Evolutionary conservation across 495 filamentous ascomycete species (phyloP), one percentile per base, ranked within the genome.

Genomic region (Penicillium roqueforti): DNA sequence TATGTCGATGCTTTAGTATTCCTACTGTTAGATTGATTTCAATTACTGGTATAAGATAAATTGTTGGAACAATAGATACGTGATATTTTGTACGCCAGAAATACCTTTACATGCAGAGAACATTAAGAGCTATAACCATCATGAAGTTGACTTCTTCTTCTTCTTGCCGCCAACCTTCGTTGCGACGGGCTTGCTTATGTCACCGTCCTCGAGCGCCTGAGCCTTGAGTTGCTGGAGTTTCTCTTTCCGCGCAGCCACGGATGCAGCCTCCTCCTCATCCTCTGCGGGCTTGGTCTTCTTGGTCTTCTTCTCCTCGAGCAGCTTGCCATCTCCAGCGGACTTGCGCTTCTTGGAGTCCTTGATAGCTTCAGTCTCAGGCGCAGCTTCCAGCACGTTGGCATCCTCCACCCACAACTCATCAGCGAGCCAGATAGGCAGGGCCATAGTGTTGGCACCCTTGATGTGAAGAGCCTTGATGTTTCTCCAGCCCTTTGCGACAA

Each of bases 401-500:
- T 92, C 87, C 47, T 90, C 87, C 29, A 87, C 73, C 89, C 92
- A 98, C 47, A 98, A 72, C 75, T 97, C 88, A 62, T 86, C 83
- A 8, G 93, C 87, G 63, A 97, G 75, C 87, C 89, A 98, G 55
- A 98, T 84, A 13, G 93, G 93, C 59, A 98, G 75, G 11, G 92
- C 89, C 54, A 82, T 87, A 9, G 91, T 95, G 59, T 86, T 82
- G 9, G 88, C 84, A 6, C 87, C 87, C 77, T 97, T 98, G 71
- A 98, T 77, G 73, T 96, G 91, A 42, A 97, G 67, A 43, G 80
- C 80, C 69, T 85, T 84, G 46, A 97, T 81, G 64, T 88, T 90
- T 55, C 81, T 80, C 91, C 91, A 97, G 51, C 88, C 84, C 60
- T 89, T 84, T 5, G 91, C 79, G 5, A 97, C 79, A 52, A 85